These are phyloP conservation scores for Tetradesmus obliquus DNA, from an alignment of 139 green algal genomes.

Conservation along the genomic window DNA sequence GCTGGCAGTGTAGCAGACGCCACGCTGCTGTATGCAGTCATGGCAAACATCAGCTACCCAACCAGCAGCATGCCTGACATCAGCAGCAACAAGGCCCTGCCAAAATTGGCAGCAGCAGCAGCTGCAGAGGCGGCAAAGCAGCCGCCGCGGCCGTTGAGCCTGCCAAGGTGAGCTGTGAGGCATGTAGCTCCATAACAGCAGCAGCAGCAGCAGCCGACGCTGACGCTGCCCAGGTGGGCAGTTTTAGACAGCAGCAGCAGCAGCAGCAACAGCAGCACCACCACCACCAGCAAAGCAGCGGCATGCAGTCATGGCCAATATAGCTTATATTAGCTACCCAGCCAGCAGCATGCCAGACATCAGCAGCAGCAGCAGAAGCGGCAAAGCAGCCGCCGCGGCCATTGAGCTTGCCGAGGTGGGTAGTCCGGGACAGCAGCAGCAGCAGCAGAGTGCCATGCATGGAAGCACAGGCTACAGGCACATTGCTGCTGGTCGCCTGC, in stretches of 20 bases:
- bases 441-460: no score
- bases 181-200: background rate
- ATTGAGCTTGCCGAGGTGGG: background rate
- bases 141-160: background rate
- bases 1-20: constrained; percentile 47
- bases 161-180: background rate
- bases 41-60: constrained; percentile 54
- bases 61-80: background rate
- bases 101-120: background rate
- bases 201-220: background rate
- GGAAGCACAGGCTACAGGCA: no score
- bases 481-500: no score
- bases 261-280: background rate
- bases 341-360: background rate
- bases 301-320: background rate
- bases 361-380: background rate
- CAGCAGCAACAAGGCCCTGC: constrained; percentile 9
- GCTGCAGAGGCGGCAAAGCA: background rate
- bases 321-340: no score
- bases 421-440: no score
- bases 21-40: constrained; percentile 64
- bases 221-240: constrained; percentile 10
- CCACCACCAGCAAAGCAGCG: background rate
- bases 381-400: background rate
- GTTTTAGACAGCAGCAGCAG: background rate